Percentiles rank a stretch among this genome's conserved stretches.
Evolutionary conservation across 2,329 filamentous ascomycete species (phyloP).

Genomic region (Colletotrichum tropicicola): DNA sequence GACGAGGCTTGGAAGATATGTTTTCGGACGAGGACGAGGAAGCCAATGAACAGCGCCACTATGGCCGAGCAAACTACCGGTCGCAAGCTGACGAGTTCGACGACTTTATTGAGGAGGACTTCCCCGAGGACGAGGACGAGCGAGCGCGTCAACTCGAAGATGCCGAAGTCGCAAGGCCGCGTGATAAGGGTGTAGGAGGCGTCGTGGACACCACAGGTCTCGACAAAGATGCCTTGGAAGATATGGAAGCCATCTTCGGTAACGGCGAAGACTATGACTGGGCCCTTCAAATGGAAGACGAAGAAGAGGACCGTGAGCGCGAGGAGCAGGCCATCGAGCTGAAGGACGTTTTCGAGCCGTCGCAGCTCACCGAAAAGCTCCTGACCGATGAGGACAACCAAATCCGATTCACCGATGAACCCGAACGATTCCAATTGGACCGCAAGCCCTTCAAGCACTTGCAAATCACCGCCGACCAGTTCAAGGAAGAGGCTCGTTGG

Average conservation of each 20-base stretch:
- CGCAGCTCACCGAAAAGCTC: slow-evolving; percentile 91
- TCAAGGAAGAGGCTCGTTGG: slow-evolving; percentile 91
- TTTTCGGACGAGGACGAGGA: slow-evolving; percentile 95
- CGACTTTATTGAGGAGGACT: slow-evolving; percentile 97
- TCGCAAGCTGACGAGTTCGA: slow-evolving; percentile 82
- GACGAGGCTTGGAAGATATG: slow-evolving; percentile 86
- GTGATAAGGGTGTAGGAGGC: slow-evolving; percentile 73
- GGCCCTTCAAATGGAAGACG: slow-evolving; percentile 88
- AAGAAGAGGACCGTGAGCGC: slow-evolving; percentile 80
- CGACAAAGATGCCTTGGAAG: slow-evolving; percentile 91
- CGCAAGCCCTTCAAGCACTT: slow-evolving; percentile 88
- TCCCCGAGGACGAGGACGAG: slow-evolving; percentile 86
- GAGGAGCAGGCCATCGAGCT: slow-evolving; percentile 89
- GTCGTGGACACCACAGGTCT: slow-evolving; percentile 84
- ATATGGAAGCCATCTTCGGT: slow-evolving; percentile 91
- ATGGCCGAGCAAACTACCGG: slow-evolving; percentile 63
- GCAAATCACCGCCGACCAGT: slow-evolving; percentile 82
- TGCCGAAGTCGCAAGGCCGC: slow-evolving; percentile 85
- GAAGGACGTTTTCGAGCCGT: slow-evolving; percentile 98
- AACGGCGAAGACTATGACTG: slow-evolving; percentile 96
- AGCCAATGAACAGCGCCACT: slow-evolving; percentile 62
- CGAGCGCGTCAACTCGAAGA: slow-evolving; percentile 82
- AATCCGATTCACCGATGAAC: slow-evolving; percentile 88
- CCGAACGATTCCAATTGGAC: slow-evolving; percentile 93
- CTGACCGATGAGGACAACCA: slow-evolving; percentile 94